These are phyloP conservation scores for Hypoxylon sp. DNA, from an alignment of 2,329 filamentous ascomycete species.

Conservation along the genomic window DNA sequence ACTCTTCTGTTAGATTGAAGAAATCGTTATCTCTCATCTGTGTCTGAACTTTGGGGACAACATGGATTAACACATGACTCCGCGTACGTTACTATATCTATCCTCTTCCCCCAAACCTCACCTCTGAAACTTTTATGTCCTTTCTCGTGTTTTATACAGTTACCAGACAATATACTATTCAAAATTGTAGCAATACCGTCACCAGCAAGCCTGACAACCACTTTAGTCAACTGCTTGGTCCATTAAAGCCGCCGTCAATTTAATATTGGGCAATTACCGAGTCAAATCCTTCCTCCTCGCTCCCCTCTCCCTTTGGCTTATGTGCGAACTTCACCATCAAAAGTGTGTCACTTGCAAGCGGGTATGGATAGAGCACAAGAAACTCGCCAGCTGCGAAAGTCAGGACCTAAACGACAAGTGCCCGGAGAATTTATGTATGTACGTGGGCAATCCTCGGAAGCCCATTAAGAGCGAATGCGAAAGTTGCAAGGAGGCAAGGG, in stretches of 20 bases:
- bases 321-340: slow-evolving; percentile 58
- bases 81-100: background rate
- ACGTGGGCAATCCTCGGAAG: slow-evolving; percentile 54
- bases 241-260: background rate
- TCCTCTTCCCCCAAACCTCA: background rate
- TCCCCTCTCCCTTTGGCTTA: slow-evolving; percentile 24
- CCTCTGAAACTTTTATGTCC: background rate
- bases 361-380: slow-evolving; percentile 55
- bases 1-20: background rate
- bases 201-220: background rate
- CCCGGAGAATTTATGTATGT: slow-evolving; percentile 57
- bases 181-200: background rate
- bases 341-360: slow-evolving; percentile 54
- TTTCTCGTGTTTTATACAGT: background rate
- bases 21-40: background rate
- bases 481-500: slow-evolving; percentile 51
- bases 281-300: background rate
- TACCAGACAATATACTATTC: background rate
- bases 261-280: background rate
- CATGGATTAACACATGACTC: slow-evolving; percentile 2
- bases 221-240: background rate
- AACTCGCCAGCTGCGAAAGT: slow-evolving; percentile 57
- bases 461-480: slow-evolving; percentile 55
- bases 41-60: background rate
- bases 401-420: slow-evolving; percentile 52